Evolutionary conservation across 148 eudicot genomes (phyloP).

Genomic region (Amaranthus hypochondriacus): DNA sequence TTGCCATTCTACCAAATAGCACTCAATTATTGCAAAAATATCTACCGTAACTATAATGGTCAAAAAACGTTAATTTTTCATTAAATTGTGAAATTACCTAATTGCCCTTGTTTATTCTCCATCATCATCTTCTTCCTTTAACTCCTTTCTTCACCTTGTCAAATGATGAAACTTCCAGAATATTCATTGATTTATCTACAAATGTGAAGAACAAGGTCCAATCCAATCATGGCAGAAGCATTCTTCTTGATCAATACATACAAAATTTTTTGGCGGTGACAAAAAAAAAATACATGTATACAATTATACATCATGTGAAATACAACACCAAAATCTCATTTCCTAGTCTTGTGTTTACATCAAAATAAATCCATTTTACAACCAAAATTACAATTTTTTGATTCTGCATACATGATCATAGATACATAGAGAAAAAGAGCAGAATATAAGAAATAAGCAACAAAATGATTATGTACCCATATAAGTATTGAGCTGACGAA

Average conservation of each 20-base stretch:
- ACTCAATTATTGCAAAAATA: no score
- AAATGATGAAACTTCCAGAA: conserved; percentile 22
- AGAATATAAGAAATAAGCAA: not conserved
- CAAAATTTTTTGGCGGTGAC: no score
- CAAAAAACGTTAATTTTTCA: no score
- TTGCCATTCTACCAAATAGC: no score
- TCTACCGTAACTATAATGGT: no score
- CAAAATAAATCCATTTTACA: conserved; percentile 8
- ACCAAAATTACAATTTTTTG: conserved; percentile 2
- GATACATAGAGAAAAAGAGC: not conserved
- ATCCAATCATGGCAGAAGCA: conserved; percentile 10
- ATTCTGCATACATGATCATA: not conserved
- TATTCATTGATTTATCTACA: conserved; percentile 11
- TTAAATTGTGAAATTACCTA: no score
- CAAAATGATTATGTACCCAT: conserved; percentile 85
- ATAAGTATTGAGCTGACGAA: conserved; percentile 94
- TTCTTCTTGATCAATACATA: conserved; percentile 1
- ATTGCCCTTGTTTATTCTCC: no score
- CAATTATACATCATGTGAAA: not conserved
- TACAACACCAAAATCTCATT: not conserved
- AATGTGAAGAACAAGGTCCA: conserved; percentile 15
- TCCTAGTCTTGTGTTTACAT: not conserved
- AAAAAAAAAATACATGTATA: conserved; percentile 9
- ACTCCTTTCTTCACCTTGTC: no score
- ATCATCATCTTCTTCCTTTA: no score